These are phyloP conservation scores for Pleurotus salmoneostramineus DNA, from an alignment of 768 basidiomycete genomes.

Conservation along the genomic window DNA sequence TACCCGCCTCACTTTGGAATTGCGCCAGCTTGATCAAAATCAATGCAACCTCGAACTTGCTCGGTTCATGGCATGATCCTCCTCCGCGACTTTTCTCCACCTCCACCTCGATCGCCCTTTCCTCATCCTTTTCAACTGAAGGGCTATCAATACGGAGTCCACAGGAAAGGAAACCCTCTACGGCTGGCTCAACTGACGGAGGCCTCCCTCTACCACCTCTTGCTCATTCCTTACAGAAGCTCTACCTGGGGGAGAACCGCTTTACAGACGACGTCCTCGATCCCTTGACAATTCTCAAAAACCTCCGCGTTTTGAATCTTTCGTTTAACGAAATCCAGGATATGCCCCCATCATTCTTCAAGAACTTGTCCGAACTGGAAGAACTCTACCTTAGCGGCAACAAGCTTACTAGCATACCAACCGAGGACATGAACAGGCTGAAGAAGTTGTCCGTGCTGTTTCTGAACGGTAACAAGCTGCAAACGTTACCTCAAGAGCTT, in stretches of 20 bases:
- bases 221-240: conserved; percentile 64
- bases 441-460: conserved; percentile 71
- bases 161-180: conserved; percentile 42
- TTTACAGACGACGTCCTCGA: conserved; percentile 78
- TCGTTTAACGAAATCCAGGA: conserved; percentile 95
- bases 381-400: conserved; percentile 96
- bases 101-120: neutral
- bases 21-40: conserved; percentile 69
- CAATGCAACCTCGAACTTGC: conserved; percentile 86
- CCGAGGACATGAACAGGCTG: conserved; percentile 79
- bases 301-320: conserved; percentile 81
- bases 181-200: conserved; percentile 19
- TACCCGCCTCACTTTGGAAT: conserved; percentile 80
- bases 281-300: conserved; percentile 69
- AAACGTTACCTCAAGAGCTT: conserved; percentile 89
- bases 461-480: conserved; percentile 90
- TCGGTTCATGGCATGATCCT: conserved; percentile 70
- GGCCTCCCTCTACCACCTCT: conserved; percentile 47
- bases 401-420: conserved; percentile 83
- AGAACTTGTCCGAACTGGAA: conserved; percentile 64
- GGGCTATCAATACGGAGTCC: conserved; percentile 4
- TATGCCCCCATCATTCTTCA: conserved; percentile 74
- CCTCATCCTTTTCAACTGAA: conserved; percentile 3
- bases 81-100: conserved; percentile 26
- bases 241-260: conserved; percentile 89